Base-by-base conservation (phyloP, 2,329 filamentous ascomycete genomes). In the Fusarium mexicanum region DNA sequence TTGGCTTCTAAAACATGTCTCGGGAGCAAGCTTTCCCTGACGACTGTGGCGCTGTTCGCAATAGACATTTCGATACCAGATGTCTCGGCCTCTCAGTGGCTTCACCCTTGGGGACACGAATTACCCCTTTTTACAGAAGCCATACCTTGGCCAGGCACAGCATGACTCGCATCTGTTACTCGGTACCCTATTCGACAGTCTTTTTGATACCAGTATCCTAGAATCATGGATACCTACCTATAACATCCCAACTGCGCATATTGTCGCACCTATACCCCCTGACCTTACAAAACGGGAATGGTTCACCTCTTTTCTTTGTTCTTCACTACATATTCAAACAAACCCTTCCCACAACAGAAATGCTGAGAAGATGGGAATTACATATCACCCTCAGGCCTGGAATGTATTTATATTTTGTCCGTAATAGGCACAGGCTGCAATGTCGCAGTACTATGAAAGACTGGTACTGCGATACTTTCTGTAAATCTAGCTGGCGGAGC, bases 241-340 rank as follows among this genome's bases (percentile, higher is more conserved):
- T 38, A 63, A 59, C 59, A 43, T 44, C 57, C 58, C 48, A 55
- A 67, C 61, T 72, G 73, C 77, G 77, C 77, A 77, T 71, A 60
- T 76, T 73, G 67, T 67, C 75, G 77, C 77, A 75, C 74, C 67
- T 78, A 78, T 78, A 78, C 77, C 77, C 69, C 64, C 47, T 48
- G 74, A 68, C 68, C 65, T 61, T 53, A 71, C 43, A 67, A 54
- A 62, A 55, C 71, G 50, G 66, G 63, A 69, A 65, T 61, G 71
- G 67, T 65, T 69, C 65, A 54, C 50, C 61, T 57, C 61, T 73
- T 64, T 69, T 68, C 71, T 77, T 73, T 78, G 74, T 76, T 76
- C 68, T 69, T 64, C 24, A 73, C 41, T 73, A 73, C 69, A 76
- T 75, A 76, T 75, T 75, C 64, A 71, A 54, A 73, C 64, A 67